Percentiles rank a stretch among this genome's conserved stretches.
Evolutionary conservation across 2,329 filamentous ascomycete species (phyloP).

Genomic region (Microsporum ferrugineum): DNA sequence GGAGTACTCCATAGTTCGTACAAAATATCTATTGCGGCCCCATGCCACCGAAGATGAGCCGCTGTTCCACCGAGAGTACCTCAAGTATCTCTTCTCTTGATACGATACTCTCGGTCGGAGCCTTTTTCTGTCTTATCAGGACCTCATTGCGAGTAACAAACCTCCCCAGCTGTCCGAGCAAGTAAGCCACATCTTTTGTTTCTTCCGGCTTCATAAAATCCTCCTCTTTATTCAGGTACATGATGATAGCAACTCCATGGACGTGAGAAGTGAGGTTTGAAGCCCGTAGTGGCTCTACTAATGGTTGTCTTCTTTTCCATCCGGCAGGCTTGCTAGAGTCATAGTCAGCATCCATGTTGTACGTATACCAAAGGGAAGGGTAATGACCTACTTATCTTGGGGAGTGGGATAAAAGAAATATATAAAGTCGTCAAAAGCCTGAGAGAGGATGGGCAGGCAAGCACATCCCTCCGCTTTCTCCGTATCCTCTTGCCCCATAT

Average conservation of each 20-base stretch:
- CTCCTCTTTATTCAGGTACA: neutral
- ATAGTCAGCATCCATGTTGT: neutral
- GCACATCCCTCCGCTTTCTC: too few relatives aligned
- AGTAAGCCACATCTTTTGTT: neutral
- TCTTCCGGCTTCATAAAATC: neutral
- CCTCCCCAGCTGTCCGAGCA: neutral
- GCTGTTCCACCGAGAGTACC: neutral
- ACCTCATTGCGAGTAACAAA: neutral
- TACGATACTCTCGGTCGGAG: neutral
- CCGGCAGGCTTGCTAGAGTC: neutral
- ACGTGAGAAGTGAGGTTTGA: neutral
- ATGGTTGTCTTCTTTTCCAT: neutral
- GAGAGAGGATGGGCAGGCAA: too few relatives aligned
- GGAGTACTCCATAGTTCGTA: too few relatives aligned
- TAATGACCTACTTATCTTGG: neutral
- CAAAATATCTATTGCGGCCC: neutral
- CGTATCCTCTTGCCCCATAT: too few relatives aligned
- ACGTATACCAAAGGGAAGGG: neutral
- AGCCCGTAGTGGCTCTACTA: neutral
- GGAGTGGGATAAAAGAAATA: neutral
- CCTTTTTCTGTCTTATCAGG: neutral
- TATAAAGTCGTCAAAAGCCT: too few relatives aligned
- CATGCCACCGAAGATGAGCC: neutral
- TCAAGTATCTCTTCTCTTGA: neutral
- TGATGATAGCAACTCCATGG: neutral